Conservation (phyloP, 768 basidiomycete genomes). For the Pleurotus salmoneostramineus region DNA sequence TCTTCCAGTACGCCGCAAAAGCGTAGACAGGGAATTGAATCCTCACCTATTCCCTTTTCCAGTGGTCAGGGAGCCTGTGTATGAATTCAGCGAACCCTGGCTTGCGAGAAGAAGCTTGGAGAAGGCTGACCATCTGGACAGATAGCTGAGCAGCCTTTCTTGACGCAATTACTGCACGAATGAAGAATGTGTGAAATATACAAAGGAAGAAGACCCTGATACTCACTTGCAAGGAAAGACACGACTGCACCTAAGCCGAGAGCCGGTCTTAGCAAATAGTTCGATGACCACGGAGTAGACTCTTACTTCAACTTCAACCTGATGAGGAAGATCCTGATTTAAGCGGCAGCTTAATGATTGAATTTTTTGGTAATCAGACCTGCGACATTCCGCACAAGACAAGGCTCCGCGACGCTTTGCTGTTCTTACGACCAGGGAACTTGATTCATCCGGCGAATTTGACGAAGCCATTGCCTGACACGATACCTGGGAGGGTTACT, state of each 20-base stretch:
- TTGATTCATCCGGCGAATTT: slow-evolving; percentile 10
- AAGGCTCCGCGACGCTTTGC: slow-evolving; percentile 51
- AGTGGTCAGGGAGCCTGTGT: slow-evolving; percentile 61
- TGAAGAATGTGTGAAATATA: background rate
- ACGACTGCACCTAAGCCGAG: slow-evolving; percentile 48
- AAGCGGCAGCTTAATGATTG: slow-evolving; percentile 4
- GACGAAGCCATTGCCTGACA: slow-evolving; percentile 17
- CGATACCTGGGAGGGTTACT: slow-evolving; percentile 3
- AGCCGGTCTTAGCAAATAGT: slow-evolving; percentile 9
- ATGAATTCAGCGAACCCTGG: slow-evolving; percentile 12
- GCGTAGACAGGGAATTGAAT: background rate
- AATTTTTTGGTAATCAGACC: slow-evolving; percentile 30
- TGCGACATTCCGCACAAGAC: slow-evolving; percentile 68
- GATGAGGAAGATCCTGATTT: slow-evolving; percentile 10
- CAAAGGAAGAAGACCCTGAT: slow-evolving; percentile 5
- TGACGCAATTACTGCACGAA: slow-evolving; percentile 44
- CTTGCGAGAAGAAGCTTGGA: slow-evolving; percentile 3
- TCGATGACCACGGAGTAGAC: slow-evolving; percentile 16
- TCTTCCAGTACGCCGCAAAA: slow-evolving; percentile 4
- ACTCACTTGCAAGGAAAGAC: slow-evolving; percentile 62
- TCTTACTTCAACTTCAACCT: slow-evolving; percentile 65
- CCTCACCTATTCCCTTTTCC: slow-evolving; percentile 68
- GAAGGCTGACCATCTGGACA: slow-evolving; percentile 54
- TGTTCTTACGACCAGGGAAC: slow-evolving; percentile 29
- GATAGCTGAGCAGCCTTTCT: slow-evolving; percentile 57